phyloP scores from a whole-genome alignment of 1,284 basidiomycete species.

The Pterulicium gracile region DNA sequence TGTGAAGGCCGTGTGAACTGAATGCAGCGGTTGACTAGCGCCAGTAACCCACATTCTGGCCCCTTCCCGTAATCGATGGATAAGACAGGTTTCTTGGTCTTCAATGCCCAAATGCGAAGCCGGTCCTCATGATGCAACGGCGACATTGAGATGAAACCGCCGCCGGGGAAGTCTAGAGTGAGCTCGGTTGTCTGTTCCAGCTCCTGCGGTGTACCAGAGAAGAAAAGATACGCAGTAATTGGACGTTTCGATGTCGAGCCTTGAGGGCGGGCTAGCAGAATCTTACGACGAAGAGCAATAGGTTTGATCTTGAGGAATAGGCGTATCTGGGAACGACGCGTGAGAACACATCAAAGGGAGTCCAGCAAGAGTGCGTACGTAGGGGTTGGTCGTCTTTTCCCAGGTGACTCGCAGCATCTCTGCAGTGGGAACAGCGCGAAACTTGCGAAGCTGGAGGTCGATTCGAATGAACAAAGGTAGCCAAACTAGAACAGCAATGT shows the following conservation, averaged over 20 bases:
- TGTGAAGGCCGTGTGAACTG: constrained; percentile 18
- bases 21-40: constrained; percentile 12
- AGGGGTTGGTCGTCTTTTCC: constrained; percentile 95
- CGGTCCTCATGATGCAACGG: constrained; percentile 95
- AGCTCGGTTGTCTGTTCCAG: constrained; percentile 67
- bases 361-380: constrained; percentile 37
- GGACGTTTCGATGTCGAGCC: constrained; percentile 72
- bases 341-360: constrained; percentile 2
- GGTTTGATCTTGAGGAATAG: constrained; percentile 47
- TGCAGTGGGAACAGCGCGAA: constrained; percentile 86
- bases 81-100: constrained; percentile 73
- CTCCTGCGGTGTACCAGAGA: constrained; percentile 58
- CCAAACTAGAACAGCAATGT: constrained; percentile 1
- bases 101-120: constrained; percentile 77
- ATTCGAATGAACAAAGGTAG: constrained; percentile 3
- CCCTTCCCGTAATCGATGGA: constrained; percentile 94
- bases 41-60: constrained; percentile 75
- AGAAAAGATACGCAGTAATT: constrained; percentile 81
- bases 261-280: constrained; percentile 75
- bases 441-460: constrained; percentile 65
- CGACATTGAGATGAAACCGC: constrained; percentile 93
- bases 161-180: constrained; percentile 88
- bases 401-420: constrained; percentile 93
- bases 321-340: constrained; percentile 43
- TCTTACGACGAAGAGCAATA: constrained; percentile 62